Percentiles rank a stretch among this genome's conserved stretches.
phyloP scores from a whole-genome alignment of 257 asterid genomes.

The Rauvolfia tetraphylla region DNA sequence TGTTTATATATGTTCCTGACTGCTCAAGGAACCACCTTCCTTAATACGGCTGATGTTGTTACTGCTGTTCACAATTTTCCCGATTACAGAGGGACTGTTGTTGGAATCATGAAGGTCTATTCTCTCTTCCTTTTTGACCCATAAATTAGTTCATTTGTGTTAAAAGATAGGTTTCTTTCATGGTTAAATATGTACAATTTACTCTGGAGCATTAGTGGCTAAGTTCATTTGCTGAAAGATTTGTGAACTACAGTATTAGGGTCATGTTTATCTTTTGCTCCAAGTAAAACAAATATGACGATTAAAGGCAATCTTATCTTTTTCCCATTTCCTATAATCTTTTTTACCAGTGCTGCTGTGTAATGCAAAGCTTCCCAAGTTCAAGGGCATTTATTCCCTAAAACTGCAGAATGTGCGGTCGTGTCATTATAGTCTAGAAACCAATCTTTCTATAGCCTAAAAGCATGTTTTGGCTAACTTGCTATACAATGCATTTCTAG shows the following conservation, averaged over 20 bases:
- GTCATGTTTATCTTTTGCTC: background rate
- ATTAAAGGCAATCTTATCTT: background rate
- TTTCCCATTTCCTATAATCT: background rate
- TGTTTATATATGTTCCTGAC: conserved; percentile 77
- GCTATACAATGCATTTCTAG: background rate
- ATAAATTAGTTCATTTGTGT: background rate
- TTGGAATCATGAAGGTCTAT: conserved; percentile 89
- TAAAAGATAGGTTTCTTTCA: background rate
- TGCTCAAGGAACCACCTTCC: conserved; percentile 80
- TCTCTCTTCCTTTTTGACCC: background rate
- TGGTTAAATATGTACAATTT: background rate
- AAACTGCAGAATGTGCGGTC: background rate
- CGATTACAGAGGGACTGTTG: conserved; percentile 60
- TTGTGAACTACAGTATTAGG: background rate
- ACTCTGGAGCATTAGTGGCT: background rate
- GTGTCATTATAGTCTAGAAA: background rate
- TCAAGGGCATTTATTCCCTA: background rate
- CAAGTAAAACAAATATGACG: background rate
- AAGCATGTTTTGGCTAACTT: background rate
- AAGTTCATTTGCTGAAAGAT: background rate
- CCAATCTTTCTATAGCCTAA: background rate
- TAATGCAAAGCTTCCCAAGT: background rate
- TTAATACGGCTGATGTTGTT: conserved; percentile 84
- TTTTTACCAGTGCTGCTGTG: background rate
- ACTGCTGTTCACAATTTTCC: conserved; percentile 81